Conservation (phyloP, 1,139 yeast genomes). For the Diutina scorzettiae region DNA sequence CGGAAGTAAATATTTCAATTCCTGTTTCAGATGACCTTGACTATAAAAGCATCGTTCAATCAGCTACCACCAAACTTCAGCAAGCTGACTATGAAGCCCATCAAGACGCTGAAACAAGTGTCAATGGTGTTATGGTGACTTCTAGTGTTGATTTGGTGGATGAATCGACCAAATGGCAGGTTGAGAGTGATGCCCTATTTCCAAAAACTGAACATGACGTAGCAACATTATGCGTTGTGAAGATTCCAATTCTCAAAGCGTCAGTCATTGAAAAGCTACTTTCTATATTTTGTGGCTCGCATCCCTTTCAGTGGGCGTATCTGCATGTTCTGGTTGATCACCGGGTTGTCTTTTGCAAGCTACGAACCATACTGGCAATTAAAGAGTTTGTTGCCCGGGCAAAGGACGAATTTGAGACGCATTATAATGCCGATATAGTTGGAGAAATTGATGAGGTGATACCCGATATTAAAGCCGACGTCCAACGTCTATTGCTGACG, state of each 20-base stretch:
- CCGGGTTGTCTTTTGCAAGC: not conserved
- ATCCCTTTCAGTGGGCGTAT: not conserved
- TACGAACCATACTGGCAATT: not conserved
- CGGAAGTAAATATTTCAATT: not conserved
- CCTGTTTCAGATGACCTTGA: not conserved
- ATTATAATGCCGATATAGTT: not conserved
- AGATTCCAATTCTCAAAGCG: not conserved
- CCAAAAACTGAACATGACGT: not conserved
- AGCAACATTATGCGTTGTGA: constrained; percentile 1
- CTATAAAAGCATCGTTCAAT: not conserved
- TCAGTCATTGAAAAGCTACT: not conserved
- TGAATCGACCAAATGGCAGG: not conserved
- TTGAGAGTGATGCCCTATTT: not conserved
- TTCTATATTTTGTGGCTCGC: not conserved
- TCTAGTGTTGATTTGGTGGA: not conserved
- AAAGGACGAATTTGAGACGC: not conserved
- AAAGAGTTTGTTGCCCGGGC: not conserved
- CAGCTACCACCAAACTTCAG: not conserved
- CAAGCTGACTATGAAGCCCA: not conserved
- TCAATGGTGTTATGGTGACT: too few relatives aligned
- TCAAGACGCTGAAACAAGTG: too few relatives aligned
- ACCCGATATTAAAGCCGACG: not conserved
- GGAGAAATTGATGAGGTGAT: not conserved
- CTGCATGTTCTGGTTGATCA: not conserved
- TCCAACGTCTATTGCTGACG: not conserved